A percentile compares a stretch with the other conserved stretches of the same genome.
Evolutionary conservation across 352 stramenopile species (phyloP).

Genomic region (Globisporangium viniferum): DNA sequence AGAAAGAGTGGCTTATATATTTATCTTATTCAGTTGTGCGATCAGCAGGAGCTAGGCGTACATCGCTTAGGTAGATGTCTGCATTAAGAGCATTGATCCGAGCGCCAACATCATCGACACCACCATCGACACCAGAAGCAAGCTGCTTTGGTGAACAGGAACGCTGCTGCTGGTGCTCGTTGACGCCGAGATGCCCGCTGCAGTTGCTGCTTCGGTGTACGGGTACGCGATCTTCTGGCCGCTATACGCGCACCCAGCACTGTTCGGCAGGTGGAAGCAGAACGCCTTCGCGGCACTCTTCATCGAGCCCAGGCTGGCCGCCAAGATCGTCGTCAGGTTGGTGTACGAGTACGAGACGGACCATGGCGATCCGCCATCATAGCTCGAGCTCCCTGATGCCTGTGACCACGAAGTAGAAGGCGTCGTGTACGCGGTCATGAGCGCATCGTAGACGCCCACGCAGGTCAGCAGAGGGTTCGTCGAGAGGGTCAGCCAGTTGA

Average conservation of each 20-base stretch:
- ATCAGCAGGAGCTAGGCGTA: background rate
- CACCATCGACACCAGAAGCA: background rate
- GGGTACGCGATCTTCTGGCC: slow-evolving; percentile 23
- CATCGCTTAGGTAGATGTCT: background rate
- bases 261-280: slow-evolving; percentile 29
- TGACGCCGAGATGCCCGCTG: background rate
- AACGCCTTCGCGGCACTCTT: slow-evolving; percentile 10
- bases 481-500: slow-evolving; percentile 21
- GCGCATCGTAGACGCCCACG: slow-evolving; percentile 7
- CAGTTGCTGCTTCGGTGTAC: slow-evolving; percentile 12
- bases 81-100: background rate
- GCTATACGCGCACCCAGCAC: slow-evolving; percentile 25
- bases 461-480: slow-evolving; percentile 28
- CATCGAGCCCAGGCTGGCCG: background rate
- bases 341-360: background rate
- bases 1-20: too few relatives aligned
- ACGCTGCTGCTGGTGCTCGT: background rate
- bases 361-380: background rate
- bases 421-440: slow-evolving; percentile 2
- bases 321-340: slow-evolving; percentile 1
- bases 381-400: background rate
- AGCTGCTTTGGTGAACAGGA: background rate
- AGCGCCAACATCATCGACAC: background rate
- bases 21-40: too few relatives aligned
- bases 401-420: background rate